Evolutionary conservation across 1,139 yeast genomes (phyloP).

Genomic region (Chernovozyma sophiae-reginae): DNA sequence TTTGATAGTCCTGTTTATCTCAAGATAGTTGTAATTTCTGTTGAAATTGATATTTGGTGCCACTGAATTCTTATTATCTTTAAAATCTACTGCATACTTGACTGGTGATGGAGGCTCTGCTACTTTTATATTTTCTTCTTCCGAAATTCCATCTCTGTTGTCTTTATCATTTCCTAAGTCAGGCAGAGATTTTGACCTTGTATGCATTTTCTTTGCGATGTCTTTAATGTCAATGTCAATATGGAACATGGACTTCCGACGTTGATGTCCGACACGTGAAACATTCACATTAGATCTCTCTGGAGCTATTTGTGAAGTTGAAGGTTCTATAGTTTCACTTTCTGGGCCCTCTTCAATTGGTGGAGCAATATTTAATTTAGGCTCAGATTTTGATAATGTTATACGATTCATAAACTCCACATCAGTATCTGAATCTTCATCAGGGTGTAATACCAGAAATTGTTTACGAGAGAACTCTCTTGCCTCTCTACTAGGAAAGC

Average conservation of each 20-base stretch:
- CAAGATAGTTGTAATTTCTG: constrained; percentile 3
- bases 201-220: constrained; percentile 9
- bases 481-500: constrained; percentile 33
- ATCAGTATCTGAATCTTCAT: constrained; percentile 24
- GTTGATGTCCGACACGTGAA: constrained; percentile 33
- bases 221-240: constrained; percentile 27
- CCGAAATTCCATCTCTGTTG: not conserved
- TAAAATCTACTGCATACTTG: constrained; percentile 40
- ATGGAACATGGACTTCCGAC: constrained; percentile 38
- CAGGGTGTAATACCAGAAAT: constrained; percentile 21
- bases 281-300: not conserved
- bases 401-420: not conserved
- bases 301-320: not conserved
- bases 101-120: constrained; percentile 39
- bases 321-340: not conserved
- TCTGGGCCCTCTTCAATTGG: not conserved
- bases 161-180: not conserved
- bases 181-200: constrained; percentile 13
- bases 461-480: constrained; percentile 25
- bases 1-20: constrained; percentile 6
- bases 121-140: constrained; percentile 17
- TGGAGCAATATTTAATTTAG: not conserved
- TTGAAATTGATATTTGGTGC: not conserved
- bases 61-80: constrained; percentile 15
- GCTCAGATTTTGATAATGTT: not conserved